Conservation (phyloP, 2,329 filamentous ascomycete species). For the Didymella segeticola region DNA sequence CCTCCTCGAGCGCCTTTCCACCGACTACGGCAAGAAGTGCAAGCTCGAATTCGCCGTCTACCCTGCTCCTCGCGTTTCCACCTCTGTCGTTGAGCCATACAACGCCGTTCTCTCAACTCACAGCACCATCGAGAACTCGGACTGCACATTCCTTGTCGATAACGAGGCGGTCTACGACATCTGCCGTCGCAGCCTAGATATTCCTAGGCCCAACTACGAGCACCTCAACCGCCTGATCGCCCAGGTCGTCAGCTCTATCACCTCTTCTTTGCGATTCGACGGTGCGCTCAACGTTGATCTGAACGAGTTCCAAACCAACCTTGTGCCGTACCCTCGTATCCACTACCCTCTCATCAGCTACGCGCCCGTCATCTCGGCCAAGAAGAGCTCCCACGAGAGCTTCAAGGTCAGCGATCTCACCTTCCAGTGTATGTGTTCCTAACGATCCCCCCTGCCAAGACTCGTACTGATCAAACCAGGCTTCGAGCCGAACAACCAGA, state of each 20-base stretch:
- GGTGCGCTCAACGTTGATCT: slow-evolving; percentile 76
- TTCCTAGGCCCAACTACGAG: slow-evolving; percentile 72
- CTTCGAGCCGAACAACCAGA: slow-evolving; percentile 81
- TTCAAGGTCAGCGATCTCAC: slow-evolving; percentile 83
- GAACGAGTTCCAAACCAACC: slow-evolving; percentile 80
- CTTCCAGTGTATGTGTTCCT: slow-evolving; percentile 65
- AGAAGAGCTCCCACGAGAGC: slow-evolving; percentile 84
- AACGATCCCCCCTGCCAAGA: neutral
- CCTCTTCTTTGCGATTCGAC: slow-evolving; percentile 74
- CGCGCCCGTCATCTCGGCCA: slow-evolving; percentile 72
- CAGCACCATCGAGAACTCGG: slow-evolving; percentile 79
- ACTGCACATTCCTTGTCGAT: slow-evolving; percentile 78
- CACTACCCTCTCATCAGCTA: slow-evolving; percentile 78
- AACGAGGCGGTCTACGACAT: slow-evolving; percentile 80
- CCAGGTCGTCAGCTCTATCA: slow-evolving; percentile 77
- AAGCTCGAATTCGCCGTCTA: slow-evolving; percentile 79
- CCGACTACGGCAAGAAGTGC: slow-evolving; percentile 77
- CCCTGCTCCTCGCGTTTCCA: slow-evolving; percentile 72
- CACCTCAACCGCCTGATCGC: slow-evolving; percentile 76
- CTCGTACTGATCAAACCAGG: slow-evolving; percentile 54
- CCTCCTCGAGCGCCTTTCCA: slow-evolving; percentile 74
- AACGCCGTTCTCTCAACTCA: slow-evolving; percentile 76
- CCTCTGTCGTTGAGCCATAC: slow-evolving; percentile 76
- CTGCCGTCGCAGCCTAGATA: slow-evolving; percentile 74
- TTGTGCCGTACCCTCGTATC: slow-evolving; percentile 76